Conservation (phyloP, 176 grass and related monocot genomes). For the Oryza australiensis region DNA sequence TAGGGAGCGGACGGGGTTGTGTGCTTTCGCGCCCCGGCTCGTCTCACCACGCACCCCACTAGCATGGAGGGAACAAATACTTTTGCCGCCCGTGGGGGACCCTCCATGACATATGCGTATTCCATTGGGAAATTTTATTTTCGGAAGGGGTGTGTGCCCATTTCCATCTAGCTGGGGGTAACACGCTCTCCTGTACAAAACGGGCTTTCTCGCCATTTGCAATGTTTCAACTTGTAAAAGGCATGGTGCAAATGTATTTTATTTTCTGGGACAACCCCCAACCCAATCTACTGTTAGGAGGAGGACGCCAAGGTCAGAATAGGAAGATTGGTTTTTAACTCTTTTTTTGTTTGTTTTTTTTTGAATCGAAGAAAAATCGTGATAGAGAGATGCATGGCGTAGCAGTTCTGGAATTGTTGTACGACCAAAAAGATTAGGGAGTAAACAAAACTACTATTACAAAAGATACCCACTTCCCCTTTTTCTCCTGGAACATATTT, state of each 20-base stretch:
- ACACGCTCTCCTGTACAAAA: background rate
- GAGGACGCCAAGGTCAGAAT: too few relatives aligned
- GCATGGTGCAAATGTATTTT: background rate
- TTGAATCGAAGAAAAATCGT: background rate
- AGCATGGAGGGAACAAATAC: constrained; percentile 46
- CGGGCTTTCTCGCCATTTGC: background rate
- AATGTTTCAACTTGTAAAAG: background rate
- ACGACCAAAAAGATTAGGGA: background rate
- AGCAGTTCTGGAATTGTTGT: background rate
- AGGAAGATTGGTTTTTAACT: background rate
- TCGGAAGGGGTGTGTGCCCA: background rate
- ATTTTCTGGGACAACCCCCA: background rate
- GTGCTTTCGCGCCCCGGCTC: background rate
- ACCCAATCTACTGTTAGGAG: background rate
- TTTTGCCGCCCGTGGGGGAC: constrained; percentile 32
- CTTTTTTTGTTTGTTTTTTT: background rate
- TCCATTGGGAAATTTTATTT: constrained; percentile 5
- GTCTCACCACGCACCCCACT: constrained; percentile 30
- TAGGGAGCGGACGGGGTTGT: constrained; percentile 17
- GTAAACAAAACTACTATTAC: background rate
- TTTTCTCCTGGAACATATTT: background rate
- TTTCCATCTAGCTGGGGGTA: background rate
- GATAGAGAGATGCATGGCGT: background rate
- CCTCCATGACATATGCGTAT: constrained; percentile 50
- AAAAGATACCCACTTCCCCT: background rate